Percentiles rank a stretch among this genome's conserved stretches.
Conservation (phyloP, 352 stramenopile species). For the Hyaloperonospora brassicae region DNA sequence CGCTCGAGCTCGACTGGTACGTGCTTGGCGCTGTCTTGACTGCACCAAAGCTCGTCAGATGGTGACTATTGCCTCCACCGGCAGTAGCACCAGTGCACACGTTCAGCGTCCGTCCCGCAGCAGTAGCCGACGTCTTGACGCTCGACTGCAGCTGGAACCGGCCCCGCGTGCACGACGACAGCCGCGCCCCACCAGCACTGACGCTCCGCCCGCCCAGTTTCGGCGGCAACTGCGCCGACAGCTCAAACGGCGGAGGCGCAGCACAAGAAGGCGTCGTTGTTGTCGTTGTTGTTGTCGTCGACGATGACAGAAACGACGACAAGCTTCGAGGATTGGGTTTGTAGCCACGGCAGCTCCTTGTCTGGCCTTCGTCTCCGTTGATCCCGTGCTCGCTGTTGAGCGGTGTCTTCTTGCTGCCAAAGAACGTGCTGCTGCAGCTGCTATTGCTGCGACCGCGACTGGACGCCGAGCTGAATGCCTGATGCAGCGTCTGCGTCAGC, state of each 20-base stretch:
- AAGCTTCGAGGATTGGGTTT: not conserved
- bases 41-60: slow-evolving; percentile 13
- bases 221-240: slow-evolving; percentile 14
- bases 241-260: slow-evolving; percentile 21
- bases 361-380: slow-evolving; percentile 1
- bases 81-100: no score
- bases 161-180: not conserved
- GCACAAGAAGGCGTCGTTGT: not conserved
- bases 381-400: no score
- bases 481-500: slow-evolving; percentile 22
- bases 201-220: slow-evolving; percentile 27
- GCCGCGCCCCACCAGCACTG: slow-evolving; percentile 17
- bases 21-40: slow-evolving; percentile 17
- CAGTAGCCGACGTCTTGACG: no score
- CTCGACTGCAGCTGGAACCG: slow-evolving; percentile 13
- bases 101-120: no score
- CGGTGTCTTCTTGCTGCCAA: slow-evolving; percentile 7
- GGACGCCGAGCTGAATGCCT: slow-evolving; percentile 19
- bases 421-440: slow-evolving; percentile 15
- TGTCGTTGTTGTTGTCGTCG: no score
- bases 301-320: slow-evolving; percentile 8
- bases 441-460: not conserved
- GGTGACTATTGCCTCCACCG: slow-evolving; percentile 9
- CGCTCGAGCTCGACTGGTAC: slow-evolving; percentile 19
- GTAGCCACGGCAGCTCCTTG: not conserved